A percentile compares a stretch with the other conserved stretches of the same genome.
Evolutionary conservation across 1,284 basidiomycete species (phyloP).

Genomic region (Vanrija humicola): DNA sequence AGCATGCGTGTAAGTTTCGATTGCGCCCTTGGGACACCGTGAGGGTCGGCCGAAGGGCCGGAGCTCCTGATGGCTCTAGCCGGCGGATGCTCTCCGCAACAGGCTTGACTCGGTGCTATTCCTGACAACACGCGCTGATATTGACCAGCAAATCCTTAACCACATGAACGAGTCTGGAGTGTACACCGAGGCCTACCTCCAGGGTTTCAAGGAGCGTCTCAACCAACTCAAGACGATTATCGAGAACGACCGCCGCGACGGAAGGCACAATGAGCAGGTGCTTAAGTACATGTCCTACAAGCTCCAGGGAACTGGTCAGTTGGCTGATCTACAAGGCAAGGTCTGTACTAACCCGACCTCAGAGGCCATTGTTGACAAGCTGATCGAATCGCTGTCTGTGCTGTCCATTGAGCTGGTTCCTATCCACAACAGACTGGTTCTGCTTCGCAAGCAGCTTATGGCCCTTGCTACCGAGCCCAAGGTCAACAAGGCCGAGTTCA

Average conservation of each 20-base stretch:
- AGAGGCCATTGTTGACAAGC: constrained; percentile 71
- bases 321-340: not conserved
- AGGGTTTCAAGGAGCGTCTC: constrained; percentile 75
- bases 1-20: constrained; percentile 75
- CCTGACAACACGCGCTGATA: constrained; percentile 6
- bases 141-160: constrained; percentile 75
- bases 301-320: constrained; percentile 84
- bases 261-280: constrained; percentile 80
- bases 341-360: not conserved
- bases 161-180: constrained; percentile 91
- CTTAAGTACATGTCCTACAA: constrained; percentile 87
- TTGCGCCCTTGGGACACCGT: not conserved
- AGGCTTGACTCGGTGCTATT: not conserved
- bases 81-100: not conserved
- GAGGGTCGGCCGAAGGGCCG: constrained; percentile 1
- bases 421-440: constrained; percentile 83
- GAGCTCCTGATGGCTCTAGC: not conserved
- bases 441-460: constrained; percentile 81
- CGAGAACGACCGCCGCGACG: constrained; percentile 71
- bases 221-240: constrained; percentile 76
- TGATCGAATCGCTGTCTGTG: constrained; percentile 78
- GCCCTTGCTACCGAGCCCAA: constrained; percentile 82
- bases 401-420: constrained; percentile 83
- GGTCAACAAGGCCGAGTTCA: constrained; percentile 78
- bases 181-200: constrained; percentile 84